Evolutionary conservation across 176 grass and related monocot genomes (phyloP).

Genomic region (Typha latifolia): DNA sequence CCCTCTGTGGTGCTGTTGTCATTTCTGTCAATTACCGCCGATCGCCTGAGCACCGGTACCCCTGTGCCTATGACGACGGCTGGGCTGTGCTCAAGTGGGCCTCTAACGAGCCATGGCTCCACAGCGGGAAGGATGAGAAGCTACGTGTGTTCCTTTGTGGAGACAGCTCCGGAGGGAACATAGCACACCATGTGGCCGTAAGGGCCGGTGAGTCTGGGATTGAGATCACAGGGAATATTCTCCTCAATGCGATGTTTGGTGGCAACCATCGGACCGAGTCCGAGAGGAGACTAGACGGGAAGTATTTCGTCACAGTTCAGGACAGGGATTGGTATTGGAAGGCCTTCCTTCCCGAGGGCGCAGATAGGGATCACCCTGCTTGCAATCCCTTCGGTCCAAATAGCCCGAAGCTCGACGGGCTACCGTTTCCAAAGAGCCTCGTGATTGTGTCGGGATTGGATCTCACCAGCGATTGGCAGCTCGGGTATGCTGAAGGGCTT

Average conservation of each 20-base stretch:
- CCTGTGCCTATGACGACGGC: slow-evolving; percentile 89
- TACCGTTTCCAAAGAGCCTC: slow-evolving; percentile 83
- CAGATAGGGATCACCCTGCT: slow-evolving; percentile 83
- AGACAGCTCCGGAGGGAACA: slow-evolving; percentile 94
- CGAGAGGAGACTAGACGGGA: slow-evolving; percentile 74
- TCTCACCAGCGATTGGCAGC: slow-evolving; percentile 80
- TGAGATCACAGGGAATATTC: slow-evolving; percentile 64
- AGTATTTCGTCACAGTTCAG: slow-evolving; percentile 95
- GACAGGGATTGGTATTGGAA: slow-evolving; percentile 99
- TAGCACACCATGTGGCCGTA: slow-evolving; percentile 88
- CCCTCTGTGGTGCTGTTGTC: slow-evolving; percentile 59
- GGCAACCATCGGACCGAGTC: slow-evolving; percentile 60
- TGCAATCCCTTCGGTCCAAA: slow-evolving; percentile 95
- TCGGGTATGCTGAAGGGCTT: slow-evolving; percentile 68
- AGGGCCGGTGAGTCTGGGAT: slow-evolving; percentile 65
- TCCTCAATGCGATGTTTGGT: slow-evolving; percentile 97
- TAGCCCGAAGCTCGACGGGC: slow-evolving; percentile 29
- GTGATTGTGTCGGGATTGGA: slow-evolving; percentile 89
- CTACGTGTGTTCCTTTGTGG: slow-evolving; percentile 77
- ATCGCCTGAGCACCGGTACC: slow-evolving; percentile 73
- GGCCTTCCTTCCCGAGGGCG: slow-evolving; percentile 84
- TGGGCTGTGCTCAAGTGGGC: slow-evolving; percentile 86
- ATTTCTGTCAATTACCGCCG: slow-evolving; percentile 91
- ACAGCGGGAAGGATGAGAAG: slow-evolving; percentile 36
- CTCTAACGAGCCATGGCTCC: slow-evolving; percentile 51